These are phyloP conservation scores for Arabidopsis lyrata DNA, from an alignment of 441 rosid species.

Conservation along the genomic window DNA sequence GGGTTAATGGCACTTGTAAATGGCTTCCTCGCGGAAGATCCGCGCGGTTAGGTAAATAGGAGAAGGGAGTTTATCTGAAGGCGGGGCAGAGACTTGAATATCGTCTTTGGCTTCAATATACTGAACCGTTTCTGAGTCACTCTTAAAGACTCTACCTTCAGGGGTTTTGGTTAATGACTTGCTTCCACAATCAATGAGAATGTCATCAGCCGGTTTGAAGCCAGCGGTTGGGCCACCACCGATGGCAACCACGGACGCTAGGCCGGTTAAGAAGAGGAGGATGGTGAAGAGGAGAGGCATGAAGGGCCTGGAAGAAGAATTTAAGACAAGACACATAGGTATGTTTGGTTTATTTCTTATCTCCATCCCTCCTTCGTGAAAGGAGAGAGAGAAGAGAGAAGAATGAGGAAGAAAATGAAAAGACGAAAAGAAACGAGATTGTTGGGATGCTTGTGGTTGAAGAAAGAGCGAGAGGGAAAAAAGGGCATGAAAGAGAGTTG, in stretches of 20 bases:
- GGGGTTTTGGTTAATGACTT: conserved; percentile 52
- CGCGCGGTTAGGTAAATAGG: conserved; percentile 68
- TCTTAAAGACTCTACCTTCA: conserved; percentile 69
- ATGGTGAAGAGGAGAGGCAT: conserved; percentile 44
- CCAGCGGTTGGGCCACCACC: conserved; percentile 3
- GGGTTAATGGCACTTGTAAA: conserved; percentile 56
- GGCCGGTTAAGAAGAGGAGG: conserved; percentile 37
- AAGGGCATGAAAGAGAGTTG: conserved; percentile 37
- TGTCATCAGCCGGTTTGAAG: conserved; percentile 61
- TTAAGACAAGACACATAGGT: conserved; percentile 2
- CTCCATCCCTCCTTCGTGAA: conserved; percentile 72
- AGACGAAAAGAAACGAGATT: conserved; percentile 37
- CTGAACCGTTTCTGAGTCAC: conserved; percentile 58
- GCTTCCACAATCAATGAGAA: conserved; percentile 77
- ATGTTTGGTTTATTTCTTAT: conserved; percentile 50
- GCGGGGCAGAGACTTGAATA: conserved; percentile 53
- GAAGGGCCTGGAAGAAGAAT: conserved; percentile 48
- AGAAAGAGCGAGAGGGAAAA: conserved; percentile 32
- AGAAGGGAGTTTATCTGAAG: conserved; percentile 64
- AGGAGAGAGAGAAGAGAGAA: conserved; percentile 36
- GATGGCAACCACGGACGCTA: conserved; percentile 11
- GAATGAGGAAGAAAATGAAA: conserved; percentile 30
- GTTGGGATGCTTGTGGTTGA: conserved; percentile 42
- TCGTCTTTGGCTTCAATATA: conserved; percentile 61
- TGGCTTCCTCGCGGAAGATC: conserved; percentile 61